Conservation (phyloP, 1,139 yeast genomes). For the Pneumocystis sp. region DNA sequence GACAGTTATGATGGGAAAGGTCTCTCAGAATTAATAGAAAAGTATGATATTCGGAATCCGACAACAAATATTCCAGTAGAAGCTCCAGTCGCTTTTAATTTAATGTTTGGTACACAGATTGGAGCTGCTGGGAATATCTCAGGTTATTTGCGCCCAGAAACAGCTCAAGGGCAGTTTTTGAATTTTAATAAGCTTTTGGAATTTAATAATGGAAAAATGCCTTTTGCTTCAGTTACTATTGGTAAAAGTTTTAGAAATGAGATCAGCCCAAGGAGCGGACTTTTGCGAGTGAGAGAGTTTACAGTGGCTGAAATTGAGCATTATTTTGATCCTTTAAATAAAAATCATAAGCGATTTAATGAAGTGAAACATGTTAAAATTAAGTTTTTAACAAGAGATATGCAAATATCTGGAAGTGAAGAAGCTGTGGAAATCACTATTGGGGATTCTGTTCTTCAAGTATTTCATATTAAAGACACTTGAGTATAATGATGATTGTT, state of each 20-base stretch:
- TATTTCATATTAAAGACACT: not conserved
- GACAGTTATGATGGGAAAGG: conserved; percentile 91
- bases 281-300: conserved; percentile 94
- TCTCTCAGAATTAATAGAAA: conserved; percentile 71
- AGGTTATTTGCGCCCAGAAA: conserved; percentile 95
- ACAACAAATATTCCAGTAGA: conserved; percentile 74
- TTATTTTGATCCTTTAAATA: conserved; percentile 83
- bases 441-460: conserved; percentile 77
- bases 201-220: conserved; percentile 91
- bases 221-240: conserved; percentile 96
- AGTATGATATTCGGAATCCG: conserved; percentile 78
- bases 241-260: conserved; percentile 99
- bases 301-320: conserved; percentile 99
- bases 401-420: conserved; percentile 76
- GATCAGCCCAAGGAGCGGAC: conserved; percentile 95
- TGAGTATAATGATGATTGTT: not conserved
- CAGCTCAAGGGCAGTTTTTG: conserved; percentile 98
- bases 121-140: conserved; percentile 96
- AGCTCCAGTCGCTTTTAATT: conserved; percentile 86
- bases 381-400: conserved; percentile 66
- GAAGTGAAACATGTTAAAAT: conserved; percentile 62
- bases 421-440: conserved; percentile 48
- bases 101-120: conserved; percentile 98
- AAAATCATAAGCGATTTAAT: conserved; percentile 63
- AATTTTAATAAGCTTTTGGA: conserved; percentile 88